These are phyloP conservation scores for Cucurbitaria berberidis DNA, from an alignment of 2,329 filamentous ascomycete genomes.

Conservation along the genomic window DNA sequence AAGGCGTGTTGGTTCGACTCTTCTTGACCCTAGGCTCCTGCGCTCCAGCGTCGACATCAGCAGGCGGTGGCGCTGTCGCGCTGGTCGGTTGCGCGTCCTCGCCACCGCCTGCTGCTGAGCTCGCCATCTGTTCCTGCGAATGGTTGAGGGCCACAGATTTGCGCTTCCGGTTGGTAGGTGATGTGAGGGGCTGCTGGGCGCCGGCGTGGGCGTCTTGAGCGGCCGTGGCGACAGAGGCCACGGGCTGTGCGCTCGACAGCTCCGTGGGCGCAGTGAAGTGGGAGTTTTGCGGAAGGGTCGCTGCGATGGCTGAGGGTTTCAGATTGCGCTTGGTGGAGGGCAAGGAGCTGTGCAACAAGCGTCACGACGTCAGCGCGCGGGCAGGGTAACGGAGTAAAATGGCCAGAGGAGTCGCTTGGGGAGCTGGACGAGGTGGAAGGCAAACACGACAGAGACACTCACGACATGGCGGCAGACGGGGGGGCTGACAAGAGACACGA, in stretches of 20 bases:
- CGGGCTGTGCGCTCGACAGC: slow-evolving; percentile 37
- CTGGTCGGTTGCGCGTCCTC: slow-evolving; percentile 23
- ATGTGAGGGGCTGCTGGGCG: slow-evolving; percentile 29
- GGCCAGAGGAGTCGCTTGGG: slow-evolving; percentile 1
- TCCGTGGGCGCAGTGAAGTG: slow-evolving; percentile 32
- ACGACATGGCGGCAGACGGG: slow-evolving; percentile 46
- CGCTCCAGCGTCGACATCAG: slow-evolving; percentile 28
- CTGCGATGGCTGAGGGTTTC: slow-evolving; percentile 50
- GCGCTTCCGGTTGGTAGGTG: slow-evolving; percentile 39
- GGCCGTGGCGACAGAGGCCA: slow-evolving; percentile 29
- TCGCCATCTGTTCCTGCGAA: slow-evolving; percentile 33
- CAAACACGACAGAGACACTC: slow-evolving; percentile 38
- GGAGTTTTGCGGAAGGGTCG: slow-evolving; percentile 32
- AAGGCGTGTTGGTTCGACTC: slow-evolving; percentile 96
- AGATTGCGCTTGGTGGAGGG: slow-evolving; percentile 53
- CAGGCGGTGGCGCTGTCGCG: slow-evolving; percentile 31
- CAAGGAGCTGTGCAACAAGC: slow-evolving; percentile 46
- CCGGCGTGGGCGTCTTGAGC: slow-evolving; percentile 27
- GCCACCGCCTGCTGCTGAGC: slow-evolving; percentile 17
- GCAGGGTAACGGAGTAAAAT: slow-evolving; percentile 8
- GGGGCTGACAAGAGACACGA: slow-evolving; percentile 28
- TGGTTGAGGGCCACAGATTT: slow-evolving; percentile 41
- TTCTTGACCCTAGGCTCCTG: slow-evolving; percentile 71
- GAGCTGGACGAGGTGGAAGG: slow-evolving; percentile 13
- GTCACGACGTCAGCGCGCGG: slow-evolving; percentile 40